Percentiles rank a stretch among this genome's conserved stretches.
Conservation (phyloP, 164 flowering plant species). For the Buxus sempervirens region DNA sequence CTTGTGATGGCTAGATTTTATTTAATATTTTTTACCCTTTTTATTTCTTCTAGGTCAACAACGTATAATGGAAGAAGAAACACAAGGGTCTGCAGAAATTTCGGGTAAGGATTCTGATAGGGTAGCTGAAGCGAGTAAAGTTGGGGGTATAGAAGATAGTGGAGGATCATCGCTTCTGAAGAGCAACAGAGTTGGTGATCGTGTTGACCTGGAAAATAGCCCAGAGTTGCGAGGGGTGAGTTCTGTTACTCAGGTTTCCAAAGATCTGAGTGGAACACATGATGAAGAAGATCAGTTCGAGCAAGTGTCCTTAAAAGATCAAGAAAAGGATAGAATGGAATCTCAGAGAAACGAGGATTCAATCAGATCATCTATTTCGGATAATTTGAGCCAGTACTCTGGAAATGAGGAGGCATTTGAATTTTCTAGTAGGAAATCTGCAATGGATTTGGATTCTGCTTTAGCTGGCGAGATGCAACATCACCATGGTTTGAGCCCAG, state of each 20-base stretch:
- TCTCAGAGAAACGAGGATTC: conserved; percentile 22
- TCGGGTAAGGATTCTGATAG: conserved; percentile 21
- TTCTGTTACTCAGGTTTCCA: conserved; percentile 21
- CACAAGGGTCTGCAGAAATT: conserved; percentile 26
- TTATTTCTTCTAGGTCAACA: conserved; percentile 14
- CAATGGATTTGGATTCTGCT: conserved; percentile 34
- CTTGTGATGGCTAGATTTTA: conserved; percentile 6
- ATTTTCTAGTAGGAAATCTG: conserved; percentile 16
- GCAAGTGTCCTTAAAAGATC: conserved; percentile 73
- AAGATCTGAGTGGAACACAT: conserved; percentile 15
- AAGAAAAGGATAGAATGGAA: conserved; percentile 36
- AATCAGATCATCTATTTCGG: conserved; percentile 30
- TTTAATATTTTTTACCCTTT: neutral
- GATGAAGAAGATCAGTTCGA: conserved; percentile 74
- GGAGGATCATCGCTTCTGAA: conserved; percentile 19
- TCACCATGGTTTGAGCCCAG: conserved; percentile 31
- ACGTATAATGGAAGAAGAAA: conserved; percentile 53
- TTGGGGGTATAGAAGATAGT: conserved; percentile 23
- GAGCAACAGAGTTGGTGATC: conserved; percentile 12
- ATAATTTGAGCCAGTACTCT: conserved; percentile 31
- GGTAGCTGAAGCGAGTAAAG: conserved; percentile 16
- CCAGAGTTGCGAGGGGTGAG: conserved; percentile 17
- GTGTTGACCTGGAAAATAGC: conserved; percentile 21
- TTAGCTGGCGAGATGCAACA: conserved; percentile 33
- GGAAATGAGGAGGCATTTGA: conserved; percentile 37